phyloP scores from a whole-genome alignment of 2,329 filamentous ascomycete genomes.

The Cladobotryum protrusum region DNA sequence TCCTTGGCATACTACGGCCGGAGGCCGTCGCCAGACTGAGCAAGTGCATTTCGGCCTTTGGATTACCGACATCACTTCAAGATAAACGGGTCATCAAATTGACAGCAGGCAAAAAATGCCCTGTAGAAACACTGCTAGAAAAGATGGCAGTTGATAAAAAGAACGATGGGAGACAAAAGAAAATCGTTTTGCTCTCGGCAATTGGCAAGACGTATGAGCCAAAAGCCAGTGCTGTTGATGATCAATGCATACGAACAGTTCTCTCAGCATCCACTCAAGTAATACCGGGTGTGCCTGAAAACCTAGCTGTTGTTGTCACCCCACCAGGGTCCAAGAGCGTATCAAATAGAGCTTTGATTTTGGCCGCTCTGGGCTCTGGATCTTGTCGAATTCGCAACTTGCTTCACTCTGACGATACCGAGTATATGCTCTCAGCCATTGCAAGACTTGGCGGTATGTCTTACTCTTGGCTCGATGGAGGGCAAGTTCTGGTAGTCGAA shows the following conservation, averaged over 20 bases:
- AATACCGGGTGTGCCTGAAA: slow-evolving; percentile 60
- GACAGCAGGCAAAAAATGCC: slow-evolving; percentile 80
- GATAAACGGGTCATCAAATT: slow-evolving; percentile 78
- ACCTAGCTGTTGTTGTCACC: slow-evolving; percentile 65
- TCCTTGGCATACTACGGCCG: slow-evolving; percentile 77
- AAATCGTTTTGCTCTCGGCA: slow-evolving; percentile 84
- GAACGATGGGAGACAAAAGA: slow-evolving; percentile 92
- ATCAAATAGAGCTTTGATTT: slow-evolving; percentile 89
- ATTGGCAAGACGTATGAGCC: slow-evolving; percentile 86
- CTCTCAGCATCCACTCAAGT: slow-evolving; percentile 75
- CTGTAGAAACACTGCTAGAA: slow-evolving; percentile 74
- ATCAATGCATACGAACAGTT: slow-evolving; percentile 74
- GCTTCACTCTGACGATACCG: slow-evolving; percentile 92
- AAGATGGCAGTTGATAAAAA: slow-evolving; percentile 99
- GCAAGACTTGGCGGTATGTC: slow-evolving; percentile 75
- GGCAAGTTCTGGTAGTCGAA: slow-evolving; percentile 81
- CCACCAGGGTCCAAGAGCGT: slow-evolving; percentile 97
- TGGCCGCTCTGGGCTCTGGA: slow-evolving; percentile 83
- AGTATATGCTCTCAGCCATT: slow-evolving; percentile 95
- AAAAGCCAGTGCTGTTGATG: slow-evolving; percentile 82
- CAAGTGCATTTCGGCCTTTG: slow-evolving; percentile 94
- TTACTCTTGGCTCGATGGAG: slow-evolving; percentile 90
- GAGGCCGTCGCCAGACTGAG: slow-evolving; percentile 82
- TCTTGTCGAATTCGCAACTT: slow-evolving; percentile 86
- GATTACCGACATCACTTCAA: slow-evolving; percentile 74